Conservation (phyloP, 192 early-diverging fungal species). For the Rhizophagus clarus region DNA sequence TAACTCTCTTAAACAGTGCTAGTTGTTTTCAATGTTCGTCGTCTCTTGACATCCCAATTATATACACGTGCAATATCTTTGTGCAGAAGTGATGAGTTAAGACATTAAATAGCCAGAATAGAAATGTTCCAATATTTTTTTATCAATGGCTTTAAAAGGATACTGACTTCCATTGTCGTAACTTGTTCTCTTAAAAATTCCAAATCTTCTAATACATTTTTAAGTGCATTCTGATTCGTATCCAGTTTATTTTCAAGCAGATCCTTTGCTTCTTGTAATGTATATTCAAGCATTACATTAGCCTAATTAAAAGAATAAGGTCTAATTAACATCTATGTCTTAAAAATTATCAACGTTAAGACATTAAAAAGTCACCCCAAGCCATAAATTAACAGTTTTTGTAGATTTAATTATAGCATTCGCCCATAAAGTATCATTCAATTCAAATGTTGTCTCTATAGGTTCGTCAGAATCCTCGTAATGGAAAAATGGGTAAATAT, state of each 20-base stretch:
- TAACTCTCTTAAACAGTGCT: neutral
- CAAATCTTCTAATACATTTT: slow-evolving; percentile 85
- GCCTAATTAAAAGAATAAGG: slow-evolving; percentile 53
- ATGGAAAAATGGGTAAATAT: neutral
- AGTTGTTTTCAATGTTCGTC: slow-evolving; percentile 40
- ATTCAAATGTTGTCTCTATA: slow-evolving; percentile 84
- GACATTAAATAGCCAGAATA: slow-evolving; percentile 15
- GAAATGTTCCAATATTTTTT: neutral
- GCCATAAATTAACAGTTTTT: slow-evolving; percentile 88
- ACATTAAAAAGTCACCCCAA: slow-evolving; percentile 67
- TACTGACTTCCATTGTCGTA: slow-evolving; percentile 98
- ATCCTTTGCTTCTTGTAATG: slow-evolving; percentile 80
- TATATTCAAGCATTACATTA: slow-evolving; percentile 98
- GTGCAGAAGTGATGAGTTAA: slow-evolving; percentile 31
- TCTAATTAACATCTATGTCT: neutral
- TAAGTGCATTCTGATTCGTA: slow-evolving; percentile 71
- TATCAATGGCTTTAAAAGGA: slow-evolving; percentile 37
- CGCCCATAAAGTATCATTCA: slow-evolving; percentile 94
- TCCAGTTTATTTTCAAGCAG: slow-evolving; percentile 76
- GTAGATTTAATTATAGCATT: slow-evolving; percentile 78
- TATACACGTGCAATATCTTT: slow-evolving; percentile 91
- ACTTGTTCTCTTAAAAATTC: slow-evolving; percentile 95
- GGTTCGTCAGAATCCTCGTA: slow-evolving; percentile 54
- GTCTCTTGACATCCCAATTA: slow-evolving; percentile 95
- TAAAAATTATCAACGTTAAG: neutral